These are phyloP conservation scores for Pseudocercospora fuligena DNA, from an alignment of 2,329 filamentous ascomycete genomes.

Conservation along the genomic window DNA sequence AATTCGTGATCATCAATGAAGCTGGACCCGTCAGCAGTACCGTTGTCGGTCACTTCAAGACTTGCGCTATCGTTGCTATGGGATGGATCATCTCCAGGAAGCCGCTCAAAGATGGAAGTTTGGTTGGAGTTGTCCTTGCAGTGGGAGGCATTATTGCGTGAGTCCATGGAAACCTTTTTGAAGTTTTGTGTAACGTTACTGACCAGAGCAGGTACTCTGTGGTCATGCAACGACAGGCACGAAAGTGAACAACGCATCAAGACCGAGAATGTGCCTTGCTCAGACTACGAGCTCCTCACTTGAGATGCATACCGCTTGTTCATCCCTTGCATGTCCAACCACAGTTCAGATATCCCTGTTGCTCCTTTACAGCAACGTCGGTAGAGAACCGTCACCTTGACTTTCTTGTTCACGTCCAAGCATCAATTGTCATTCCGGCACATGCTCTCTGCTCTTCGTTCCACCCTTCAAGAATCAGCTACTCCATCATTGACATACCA, in stretches of 20 bases:
- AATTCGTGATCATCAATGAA: slow-evolving; percentile 43
- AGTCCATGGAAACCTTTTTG: slow-evolving; percentile 15
- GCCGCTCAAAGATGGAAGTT: slow-evolving; percentile 34
- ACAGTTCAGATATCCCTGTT: background rate
- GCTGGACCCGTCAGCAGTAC: slow-evolving; percentile 42
- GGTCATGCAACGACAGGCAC: slow-evolving; percentile 25
- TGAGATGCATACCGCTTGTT: slow-evolving; percentile 8
- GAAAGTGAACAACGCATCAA: slow-evolving; percentile 19
- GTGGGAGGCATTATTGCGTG: slow-evolving; percentile 41
- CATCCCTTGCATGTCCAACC: slow-evolving; percentile 13
- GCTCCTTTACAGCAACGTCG: background rate
- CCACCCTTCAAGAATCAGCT: slow-evolving; percentile 2
- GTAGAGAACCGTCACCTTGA: background rate
- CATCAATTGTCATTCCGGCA: background rate
- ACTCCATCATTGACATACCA: background rate
- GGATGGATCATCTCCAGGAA: slow-evolving; percentile 39
- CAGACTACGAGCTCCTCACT: background rate
- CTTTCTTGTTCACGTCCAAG: background rate
- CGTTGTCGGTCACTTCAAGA: slow-evolving; percentile 44
- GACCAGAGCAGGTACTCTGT: slow-evolving; percentile 24
- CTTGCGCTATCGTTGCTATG: slow-evolving; percentile 39
- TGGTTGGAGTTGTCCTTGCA: slow-evolving; percentile 39
- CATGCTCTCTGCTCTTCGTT: slow-evolving; percentile 10
- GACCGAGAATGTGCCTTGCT: slow-evolving; percentile 14
- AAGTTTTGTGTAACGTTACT: slow-evolving; percentile 11